Base-by-base conservation (phyloP, 352 stramenopile species). In the Globisporangium spiculum region DNA sequence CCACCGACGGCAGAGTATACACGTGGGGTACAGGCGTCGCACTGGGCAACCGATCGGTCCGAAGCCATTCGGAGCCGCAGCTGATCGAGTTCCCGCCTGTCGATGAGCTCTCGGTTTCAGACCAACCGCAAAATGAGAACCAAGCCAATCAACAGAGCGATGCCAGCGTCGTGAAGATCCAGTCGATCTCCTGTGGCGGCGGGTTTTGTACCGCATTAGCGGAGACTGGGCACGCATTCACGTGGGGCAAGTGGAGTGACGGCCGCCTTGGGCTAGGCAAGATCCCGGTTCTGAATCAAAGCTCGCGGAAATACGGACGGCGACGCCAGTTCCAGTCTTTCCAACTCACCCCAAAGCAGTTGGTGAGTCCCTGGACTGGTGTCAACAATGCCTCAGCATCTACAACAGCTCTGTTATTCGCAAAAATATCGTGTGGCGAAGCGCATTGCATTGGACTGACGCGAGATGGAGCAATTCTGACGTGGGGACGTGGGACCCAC, bases 171-270 rank as follows among this genome's bases (percentile, higher is more conserved):
- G 20, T n/a, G 10, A 65, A 30, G n/a, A 71, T 75, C 20, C 30
- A 60, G 8, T 80, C 77, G 0, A 67, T 96, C 24, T 69, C 84
- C 0, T 92, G 82, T 52, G 91, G 91, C 1, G 86, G 85, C 63
- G 90, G 86, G 1, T 98, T 97, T 66, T 89, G 77, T 20, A 63
- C 97, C 26, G 90, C 87, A 10, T 48, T 97, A 4, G 72, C 69
- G 4, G 53, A 71, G 5, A 67, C 72, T 7, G 90, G 92, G 0
- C 53, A 79, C 32, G 83, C 93, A 0, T 96, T 86, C 52, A 77
- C 79, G 3, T 98, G 92, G 91, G 86, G 86, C 2, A 92, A 90
- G 56, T 94, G 78, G 77, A 77, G 78, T 53, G 75, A 93, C 27
- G 86, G 86, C 0, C 81, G 86, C 16, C 81, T 93, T n/a, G 86